Evolutionary conservation across 305 asterid genomes (phyloP), one percentile per base, ranked within the genome.

Genomic region (Fraxinus greggii): DNA sequence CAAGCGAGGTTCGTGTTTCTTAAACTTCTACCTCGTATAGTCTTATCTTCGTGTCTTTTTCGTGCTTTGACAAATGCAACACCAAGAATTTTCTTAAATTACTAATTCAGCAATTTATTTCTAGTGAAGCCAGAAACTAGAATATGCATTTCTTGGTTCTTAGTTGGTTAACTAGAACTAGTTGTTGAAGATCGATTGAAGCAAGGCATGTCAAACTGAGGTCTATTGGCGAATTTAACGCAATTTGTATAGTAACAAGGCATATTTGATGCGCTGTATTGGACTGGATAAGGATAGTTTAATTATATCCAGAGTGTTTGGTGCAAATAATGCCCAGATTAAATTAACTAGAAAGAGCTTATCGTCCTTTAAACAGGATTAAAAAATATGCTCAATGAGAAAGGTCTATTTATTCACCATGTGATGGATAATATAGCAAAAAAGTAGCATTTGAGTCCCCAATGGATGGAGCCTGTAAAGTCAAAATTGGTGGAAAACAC

Each of bases 1-100:
- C 89, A 19, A 84, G 79, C 76, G 92, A 89, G 90, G 90, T 89
- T 79, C 31, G 88, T 82, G 45, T 8, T 13, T 82, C 21, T 8
- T n/a, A 29, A 76, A 70, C 70, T 59, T 54, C 9, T 51, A 70
- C 61, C 5, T 65, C 5, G 3, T 65, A 26, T 65, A 65, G 67
- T 19, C 67, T 19, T 19, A 56, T 56, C 67, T 56, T 7, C 10
- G 3, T 5, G 63, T 51, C 61, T 17, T 51, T 45, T 45, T 45
- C 59, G 3, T 48, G 59, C 21, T 7, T 42, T 12, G 54, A 42
- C 54, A 10, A 42, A 42, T 42, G 54, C 54, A 42, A 42, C 54
- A 42, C 61, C 23, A 12, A 17, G 19, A 51, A 51, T 51, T 51
- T 51, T 51, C 21, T 51, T 15, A 17, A 17, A 51, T 17, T 17